Base-by-base conservation (phyloP, 208 protist species). In the Trypanosoma mega region DNA sequence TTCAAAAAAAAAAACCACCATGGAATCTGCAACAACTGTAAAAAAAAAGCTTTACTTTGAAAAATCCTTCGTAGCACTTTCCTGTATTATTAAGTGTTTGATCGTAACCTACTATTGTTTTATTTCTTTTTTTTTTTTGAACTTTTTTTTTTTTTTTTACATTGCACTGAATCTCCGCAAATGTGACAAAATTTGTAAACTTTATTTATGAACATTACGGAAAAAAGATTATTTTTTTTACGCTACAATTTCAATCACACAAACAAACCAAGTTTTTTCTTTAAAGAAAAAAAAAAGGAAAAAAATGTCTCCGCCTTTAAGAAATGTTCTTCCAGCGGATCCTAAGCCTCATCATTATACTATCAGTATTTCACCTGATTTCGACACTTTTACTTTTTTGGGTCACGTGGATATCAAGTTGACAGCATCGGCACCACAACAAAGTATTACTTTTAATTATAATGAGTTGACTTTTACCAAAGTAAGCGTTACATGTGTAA, bases 371-470 rank as follows among this genome's bases (percentile, higher is more conserved):
- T 34, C 34, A 16, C 73, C 78, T 12, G 75, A 90, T 33, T 80
- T 94, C 24, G 76, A 80, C 9, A 47, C 54, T 14, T 85, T 88
- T 51, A 75, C 71, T n/a, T 94, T 92, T 64, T 34, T 43, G 3
- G 85, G 82, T 8, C 51, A 59, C 23, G 82, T 94, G 27, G 63
- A 55, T 9, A 89, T 94, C 44, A 39, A 82, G 16, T 30, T 92
- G 6, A 61, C 24, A 12, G 63, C 59, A 11, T 30, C 43, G 37
- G 57, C 61, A 29, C 30, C 57, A 5, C 68, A 75, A 21, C 50
- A 31, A 21, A 60, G 50, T 21, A 86, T 94, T 46, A 79, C 72
- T n/a, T 72, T 94, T 21, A 88, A 94, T 51, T 76, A 76, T 5
- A 67, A 73, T 24, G 85, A 82, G 14, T 57, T 94, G 2, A 57